These are phyloP conservation scores for Ustilago cynodontis DNA, from an alignment of 1,284 basidiomycete species.

Conservation along the genomic window DNA sequence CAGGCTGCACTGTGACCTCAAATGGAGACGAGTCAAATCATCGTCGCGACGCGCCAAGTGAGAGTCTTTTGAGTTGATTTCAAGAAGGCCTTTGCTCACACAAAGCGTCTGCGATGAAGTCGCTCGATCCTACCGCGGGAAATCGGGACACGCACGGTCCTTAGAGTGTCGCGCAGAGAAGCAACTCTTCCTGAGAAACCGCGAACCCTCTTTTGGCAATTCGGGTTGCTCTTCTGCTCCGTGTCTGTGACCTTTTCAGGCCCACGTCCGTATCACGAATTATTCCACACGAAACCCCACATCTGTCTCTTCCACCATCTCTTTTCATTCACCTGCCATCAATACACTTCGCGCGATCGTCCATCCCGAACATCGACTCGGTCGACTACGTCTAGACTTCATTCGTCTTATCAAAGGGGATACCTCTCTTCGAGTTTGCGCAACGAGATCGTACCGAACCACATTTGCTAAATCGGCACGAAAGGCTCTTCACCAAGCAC, in stretches of 20 bases:
- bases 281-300: constrained; percentile 18
- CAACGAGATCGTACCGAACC: not conserved
- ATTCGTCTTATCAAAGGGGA: not conserved
- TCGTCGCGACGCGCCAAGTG: constrained; percentile 44
- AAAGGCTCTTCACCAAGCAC: not conserved
- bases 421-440: not conserved
- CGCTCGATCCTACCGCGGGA: constrained; percentile 6
- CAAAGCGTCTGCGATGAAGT: no score
- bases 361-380: not conserved
- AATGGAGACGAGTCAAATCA: not conserved
- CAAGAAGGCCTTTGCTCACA: not conserved
- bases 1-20: constrained; percentile 31
- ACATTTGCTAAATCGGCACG: not conserved
- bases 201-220: not conserved
- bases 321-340: constrained; percentile 12
- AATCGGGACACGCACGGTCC: constrained; percentile 25
- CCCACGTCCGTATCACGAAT: constrained; percentile 28
- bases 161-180: not conserved
- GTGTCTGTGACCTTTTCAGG: not conserved
- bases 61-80: constrained; percentile 1
- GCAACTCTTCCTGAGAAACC: constrained; percentile 8
- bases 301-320: constrained; percentile 9
- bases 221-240: not conserved
- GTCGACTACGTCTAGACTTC: not conserved
- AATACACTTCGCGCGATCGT: constrained; percentile 9